Evolutionary conservation across 1,284 basidiomycete species (phyloP).

Genomic region (Ganoderma meredithae): DNA sequence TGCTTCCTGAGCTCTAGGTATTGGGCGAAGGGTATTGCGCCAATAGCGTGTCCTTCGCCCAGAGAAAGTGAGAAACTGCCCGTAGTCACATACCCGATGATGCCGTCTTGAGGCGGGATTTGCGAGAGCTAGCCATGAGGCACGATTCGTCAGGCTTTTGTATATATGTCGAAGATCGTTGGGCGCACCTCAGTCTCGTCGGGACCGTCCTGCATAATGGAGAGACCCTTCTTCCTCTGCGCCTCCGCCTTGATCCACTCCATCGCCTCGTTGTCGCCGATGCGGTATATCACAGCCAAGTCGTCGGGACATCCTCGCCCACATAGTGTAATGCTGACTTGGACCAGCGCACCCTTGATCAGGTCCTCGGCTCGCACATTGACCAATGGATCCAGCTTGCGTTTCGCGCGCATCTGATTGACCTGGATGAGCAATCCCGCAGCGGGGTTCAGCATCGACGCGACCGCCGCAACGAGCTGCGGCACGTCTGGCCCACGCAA

Average conservation of each 20-base stretch:
- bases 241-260: slow-evolving; percentile 51
- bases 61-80: slow-evolving; percentile 82
- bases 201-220: slow-evolving; percentile 32
- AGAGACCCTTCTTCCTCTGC: slow-evolving; percentile 37
- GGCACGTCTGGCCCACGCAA: slow-evolving; percentile 61
- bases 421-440: slow-evolving; percentile 59
- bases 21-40: slow-evolving; percentile 64
- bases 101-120: slow-evolving; percentile 46
- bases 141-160: background rate
- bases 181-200: slow-evolving; percentile 52
- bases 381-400: slow-evolving; percentile 51
- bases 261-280: slow-evolving; percentile 58
- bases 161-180: slow-evolving; percentile 5
- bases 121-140: slow-evolving; percentile 52
- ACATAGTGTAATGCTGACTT: slow-evolving; percentile 66
- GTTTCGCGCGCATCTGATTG: slow-evolving; percentile 65
- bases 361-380: slow-evolving; percentile 51
- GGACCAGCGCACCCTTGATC: slow-evolving; percentile 66
- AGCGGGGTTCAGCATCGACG: slow-evolving; percentile 50
- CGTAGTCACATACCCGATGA: slow-evolving; percentile 84
- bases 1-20: slow-evolving; percentile 63
- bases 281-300: slow-evolving; percentile 72
- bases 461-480: slow-evolving; percentile 53
- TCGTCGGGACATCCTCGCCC: slow-evolving; percentile 79
- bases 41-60: slow-evolving; percentile 80